Evolutionary conservation across 805 yeast genomes (phyloP).

Genomic region (Cyberlindnera subsufficiens): DNA sequence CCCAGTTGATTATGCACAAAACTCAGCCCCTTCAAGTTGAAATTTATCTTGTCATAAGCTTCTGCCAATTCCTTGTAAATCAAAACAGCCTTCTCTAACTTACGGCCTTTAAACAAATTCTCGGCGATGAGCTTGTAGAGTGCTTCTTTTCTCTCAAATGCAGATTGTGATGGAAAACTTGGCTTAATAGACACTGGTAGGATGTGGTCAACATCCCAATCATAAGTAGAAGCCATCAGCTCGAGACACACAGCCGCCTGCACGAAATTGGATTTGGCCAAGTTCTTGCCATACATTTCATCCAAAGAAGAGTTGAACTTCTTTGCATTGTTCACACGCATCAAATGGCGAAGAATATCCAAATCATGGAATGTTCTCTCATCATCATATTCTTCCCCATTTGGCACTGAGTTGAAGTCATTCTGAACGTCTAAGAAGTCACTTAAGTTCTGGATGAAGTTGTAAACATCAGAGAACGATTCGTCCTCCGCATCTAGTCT

Average conservation of each 20-base stretch:
- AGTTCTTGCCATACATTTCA: conserved; percentile 62
- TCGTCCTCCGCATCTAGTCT: conserved; percentile 60
- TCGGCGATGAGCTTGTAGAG: conserved; percentile 64
- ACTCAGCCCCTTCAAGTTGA: conserved; percentile 71
- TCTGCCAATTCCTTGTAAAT: conserved; percentile 71
- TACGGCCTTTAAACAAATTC: conserved; percentile 63
- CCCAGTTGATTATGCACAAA: conserved; percentile 64
- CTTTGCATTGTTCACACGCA: conserved; percentile 75
- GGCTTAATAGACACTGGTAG: conserved; percentile 59
- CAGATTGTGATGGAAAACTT: conserved; percentile 70
- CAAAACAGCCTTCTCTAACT: conserved; percentile 75
- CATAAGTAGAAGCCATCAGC: conserved; percentile 67
- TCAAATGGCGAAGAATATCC: conserved; percentile 68
- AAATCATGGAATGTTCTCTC: conserved; percentile 78
- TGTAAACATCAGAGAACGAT: conserved; percentile 43
- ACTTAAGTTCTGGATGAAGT: conserved; percentile 46
- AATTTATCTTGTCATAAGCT: conserved; percentile 66
- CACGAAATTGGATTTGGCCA: conserved; percentile 54
- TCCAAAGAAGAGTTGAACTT: conserved; percentile 73
- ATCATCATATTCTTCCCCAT: conserved; percentile 78
- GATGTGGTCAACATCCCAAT: conserved; percentile 58
- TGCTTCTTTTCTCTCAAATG: conserved; percentile 75
- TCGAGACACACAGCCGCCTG: conserved; percentile 84
- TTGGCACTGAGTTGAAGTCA: conserved; percentile 69
- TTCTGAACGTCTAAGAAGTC: conserved; percentile 60